These are phyloP conservation scores for Penicillium diatomitis DNA, from an alignment of 495 filamentous ascomycete species.

Conservation along the genomic window DNA sequence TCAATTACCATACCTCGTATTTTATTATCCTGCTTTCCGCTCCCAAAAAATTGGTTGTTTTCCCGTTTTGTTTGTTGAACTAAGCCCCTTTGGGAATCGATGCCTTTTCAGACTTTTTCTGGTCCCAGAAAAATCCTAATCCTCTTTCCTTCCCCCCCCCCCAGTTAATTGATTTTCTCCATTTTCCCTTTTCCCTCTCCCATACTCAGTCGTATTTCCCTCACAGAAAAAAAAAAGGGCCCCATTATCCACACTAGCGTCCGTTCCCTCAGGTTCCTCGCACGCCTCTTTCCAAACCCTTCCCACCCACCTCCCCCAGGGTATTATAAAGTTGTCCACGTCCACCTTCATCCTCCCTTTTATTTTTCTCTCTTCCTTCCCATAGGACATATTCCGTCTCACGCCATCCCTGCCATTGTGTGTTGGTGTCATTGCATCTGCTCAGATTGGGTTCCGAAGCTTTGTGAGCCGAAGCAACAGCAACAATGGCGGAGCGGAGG, in stretches of 20 bases:
- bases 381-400: constrained; percentile 39
- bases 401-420: constrained; percentile 32
- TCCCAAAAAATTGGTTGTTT: not conserved
- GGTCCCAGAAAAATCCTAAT: too few species aligned
- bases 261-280: constrained; percentile 7
- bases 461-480: constrained; percentile 36
- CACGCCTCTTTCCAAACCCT: constrained; percentile 5
- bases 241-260: constrained; percentile 19
- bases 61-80: constrained; percentile 6
- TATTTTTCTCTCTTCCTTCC: constrained; percentile 15
- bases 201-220: constrained; percentile 9
- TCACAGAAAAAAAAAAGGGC: constrained; percentile 3
- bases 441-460: constrained; percentile 37
- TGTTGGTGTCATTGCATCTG: constrained; percentile 30
- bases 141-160: not conserved
- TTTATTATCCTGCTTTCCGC: not conserved
- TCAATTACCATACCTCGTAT: not conserved
- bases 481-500: constrained; percentile 46
- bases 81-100: constrained; percentile 6
- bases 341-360: constrained; percentile 14
- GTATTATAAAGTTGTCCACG: constrained; percentile 30
- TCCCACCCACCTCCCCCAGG: constrained; percentile 12
- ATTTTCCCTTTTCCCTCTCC: too few species aligned
- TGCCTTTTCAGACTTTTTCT: constrained; percentile 1
- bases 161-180: constrained; percentile 1